Base-by-base conservation (phyloP, 2,329 filamentous ascomycete species). In the Sporothrix curviconia region DNA sequence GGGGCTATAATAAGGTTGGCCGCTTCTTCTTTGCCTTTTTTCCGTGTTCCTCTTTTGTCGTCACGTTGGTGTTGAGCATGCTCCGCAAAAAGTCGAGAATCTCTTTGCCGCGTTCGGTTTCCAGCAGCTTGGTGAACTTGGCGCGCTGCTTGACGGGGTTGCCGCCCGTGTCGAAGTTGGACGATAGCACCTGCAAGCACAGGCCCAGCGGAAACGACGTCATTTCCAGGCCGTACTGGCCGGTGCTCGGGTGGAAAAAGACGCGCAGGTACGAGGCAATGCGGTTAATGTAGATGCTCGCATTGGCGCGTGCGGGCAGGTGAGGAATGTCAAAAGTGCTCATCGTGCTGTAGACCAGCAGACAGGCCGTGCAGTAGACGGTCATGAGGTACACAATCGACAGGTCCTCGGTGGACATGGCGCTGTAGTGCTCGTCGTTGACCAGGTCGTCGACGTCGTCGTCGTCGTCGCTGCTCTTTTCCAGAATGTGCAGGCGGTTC, bases 261-360 rank as follows among this genome's bases (percentile, higher is more conserved):
- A 58, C 51, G 11, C 57, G 47, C n/a, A 64, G 44, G 46, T 59
- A 59, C 24, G 40, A 19, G 34, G 47, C 53, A 14, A 64, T 62
- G 24, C 49, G 57, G 46, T 42, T 40, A 25, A 65, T 52, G 47
- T 62, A 62, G 12, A 28, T 37, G 47, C 46, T 34, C 19, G 58
- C 28, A 15, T 49, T 51, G 34, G 54, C 19, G 14, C 55, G 60
- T 7, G 34, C 11, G n/a, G 63, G 59, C 2, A 61, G 49, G 44
- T 60, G 24, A 43, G 53, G 32, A 15, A 59, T 25, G 43, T 15
- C 30, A n/a, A 63, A 55, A 5, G 44, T 12, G 17, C 44, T 52
- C 51, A 64, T 60, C 14, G 56, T 54, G 51, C 36, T 60, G 54
- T 63, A 64, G n/a, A 65, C 59, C n/a, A 64, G 43, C 14, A 65